Evolutionary conservation across 495 filamentous ascomycete species (phyloP).

Genomic region (Aspergillus bridgeri): DNA sequence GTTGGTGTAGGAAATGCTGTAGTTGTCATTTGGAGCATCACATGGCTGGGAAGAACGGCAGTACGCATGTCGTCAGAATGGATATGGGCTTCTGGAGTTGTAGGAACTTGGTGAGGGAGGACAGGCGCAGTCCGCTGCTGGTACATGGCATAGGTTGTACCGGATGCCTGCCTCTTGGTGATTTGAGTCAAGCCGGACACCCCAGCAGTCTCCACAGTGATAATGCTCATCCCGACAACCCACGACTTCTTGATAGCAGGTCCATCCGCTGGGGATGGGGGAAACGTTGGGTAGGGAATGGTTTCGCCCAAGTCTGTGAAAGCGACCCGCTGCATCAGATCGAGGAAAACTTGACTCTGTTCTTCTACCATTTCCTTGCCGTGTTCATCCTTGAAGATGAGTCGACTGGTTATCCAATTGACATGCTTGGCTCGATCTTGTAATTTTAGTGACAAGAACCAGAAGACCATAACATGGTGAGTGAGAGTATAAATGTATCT

Average conservation of each 20-base stretch:
- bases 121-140: conserved; percentile 67
- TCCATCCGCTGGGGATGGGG: conserved; percentile 62
- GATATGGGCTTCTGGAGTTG: conserved; percentile 45
- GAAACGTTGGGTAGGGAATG: conserved; percentile 48
- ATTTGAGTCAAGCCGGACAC: conserved; percentile 73
- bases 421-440: conserved; percentile 79
- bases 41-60: conserved; percentile 70
- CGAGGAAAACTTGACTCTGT: conserved; percentile 87
- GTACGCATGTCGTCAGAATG: conserved; percentile 38
- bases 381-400: conserved; percentile 68
- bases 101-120: conserved; percentile 61
- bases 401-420: conserved; percentile 85
- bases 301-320: conserved; percentile 74
- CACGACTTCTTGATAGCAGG: conserved; percentile 71
- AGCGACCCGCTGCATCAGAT: conserved; percentile 90
- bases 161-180: conserved; percentile 79
- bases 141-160: conserved; percentile 72
- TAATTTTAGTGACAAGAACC: conserved; percentile 87
- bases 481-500: conserved; percentile 91
- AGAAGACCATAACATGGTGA: conserved; percentile 93
- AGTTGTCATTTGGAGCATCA: conserved; percentile 68
- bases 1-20: conserved; percentile 67
- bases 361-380: conserved; percentile 79
- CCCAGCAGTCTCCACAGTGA: conserved; percentile 78
- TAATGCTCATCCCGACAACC: conserved; percentile 81